A percentile compares a stretch with the other conserved stretches of the same genome.
Conservation (phyloP, 208 protist genomes). For the Porcisia hertigi region DNA sequence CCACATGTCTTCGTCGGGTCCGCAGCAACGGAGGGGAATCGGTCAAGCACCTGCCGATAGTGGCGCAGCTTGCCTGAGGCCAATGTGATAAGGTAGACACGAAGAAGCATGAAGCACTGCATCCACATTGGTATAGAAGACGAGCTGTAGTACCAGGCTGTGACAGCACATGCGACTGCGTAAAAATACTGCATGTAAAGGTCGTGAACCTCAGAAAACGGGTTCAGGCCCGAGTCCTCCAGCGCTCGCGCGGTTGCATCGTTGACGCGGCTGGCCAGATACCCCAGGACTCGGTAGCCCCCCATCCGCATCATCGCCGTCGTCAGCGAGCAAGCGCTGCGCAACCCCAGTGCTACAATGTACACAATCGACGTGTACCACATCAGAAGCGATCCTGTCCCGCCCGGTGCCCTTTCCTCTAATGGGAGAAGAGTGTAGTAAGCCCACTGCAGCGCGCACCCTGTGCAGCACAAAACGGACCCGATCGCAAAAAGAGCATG, state of each 20-base stretch:
- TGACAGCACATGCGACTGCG: slow-evolving; percentile 30
- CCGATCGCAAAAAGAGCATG: slow-evolving; percentile 4
- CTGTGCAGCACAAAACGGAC: slow-evolving; percentile 10
- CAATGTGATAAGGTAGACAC: slow-evolving; percentile 33
- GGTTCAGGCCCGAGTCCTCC: slow-evolving; percentile 48
- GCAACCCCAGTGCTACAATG: slow-evolving; percentile 31
- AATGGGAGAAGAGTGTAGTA: slow-evolving; percentile 56
- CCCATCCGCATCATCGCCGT: slow-evolving; percentile 32
- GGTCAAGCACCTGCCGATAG: slow-evolving; percentile 49
- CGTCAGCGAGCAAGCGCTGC: slow-evolving; percentile 11
- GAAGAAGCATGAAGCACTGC: slow-evolving; percentile 53
- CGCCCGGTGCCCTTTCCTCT: slow-evolving; percentile 11
- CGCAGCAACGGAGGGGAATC: slow-evolving; percentile 50
- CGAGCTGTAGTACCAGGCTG: slow-evolving; percentile 50
- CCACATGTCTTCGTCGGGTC: slow-evolving; percentile 45
- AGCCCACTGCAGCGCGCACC: slow-evolving; percentile 59
- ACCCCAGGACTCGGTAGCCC: slow-evolving; percentile 30
- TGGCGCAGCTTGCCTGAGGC: slow-evolving; percentile 30
- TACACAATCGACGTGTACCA: slow-evolving; percentile 55
- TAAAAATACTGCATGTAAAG: slow-evolving; percentile 35
- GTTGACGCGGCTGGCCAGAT: slow-evolving; percentile 3
- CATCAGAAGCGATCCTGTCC: slow-evolving; percentile 29
- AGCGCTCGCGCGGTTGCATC: slow-evolving; percentile 10
- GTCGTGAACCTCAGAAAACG: slow-evolving; percentile 50
- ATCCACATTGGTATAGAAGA: slow-evolving; percentile 37